Conservation (phyloP, 2,329 filamentous ascomycete species). For the Verticillium alfalfae region DNA sequence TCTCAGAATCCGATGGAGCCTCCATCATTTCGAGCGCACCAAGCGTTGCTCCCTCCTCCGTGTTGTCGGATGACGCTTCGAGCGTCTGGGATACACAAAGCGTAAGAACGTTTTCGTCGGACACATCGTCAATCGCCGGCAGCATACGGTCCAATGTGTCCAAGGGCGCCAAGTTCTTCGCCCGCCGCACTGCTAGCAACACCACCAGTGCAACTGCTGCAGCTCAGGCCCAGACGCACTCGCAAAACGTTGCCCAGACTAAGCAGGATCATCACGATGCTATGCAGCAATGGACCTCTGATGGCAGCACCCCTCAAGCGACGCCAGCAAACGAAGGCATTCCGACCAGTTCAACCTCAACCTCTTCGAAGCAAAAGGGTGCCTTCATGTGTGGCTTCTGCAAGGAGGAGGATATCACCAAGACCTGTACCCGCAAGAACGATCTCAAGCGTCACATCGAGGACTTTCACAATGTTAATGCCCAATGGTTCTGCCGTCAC, state of each 20-base stretch:
- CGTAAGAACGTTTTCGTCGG: conserved; percentile 27
- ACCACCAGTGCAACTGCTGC: conserved; percentile 7
- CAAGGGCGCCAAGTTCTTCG: conserved; percentile 25
- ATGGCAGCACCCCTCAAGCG: background rate
- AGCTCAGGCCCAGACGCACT: conserved; percentile 1
- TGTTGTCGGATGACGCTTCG: conserved; percentile 26
- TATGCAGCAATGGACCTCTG: background rate
- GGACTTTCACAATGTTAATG: conserved; percentile 40
- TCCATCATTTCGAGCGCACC: conserved; percentile 23
- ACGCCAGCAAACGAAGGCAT: conserved; percentile 14
- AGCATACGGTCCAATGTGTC: conserved; percentile 35
- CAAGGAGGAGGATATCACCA: conserved; percentile 31
- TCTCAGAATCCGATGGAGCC: conserved; percentile 19
- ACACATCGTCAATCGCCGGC: conserved; percentile 30
- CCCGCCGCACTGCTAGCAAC: conserved; percentile 15
- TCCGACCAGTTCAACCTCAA: conserved; percentile 11
- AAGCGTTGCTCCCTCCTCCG: conserved; percentile 23
- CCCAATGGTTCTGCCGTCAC: conserved; percentile 39
- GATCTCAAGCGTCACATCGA: conserved; percentile 44
- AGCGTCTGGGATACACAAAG: conserved; percentile 29
- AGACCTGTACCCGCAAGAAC: conserved; percentile 40
- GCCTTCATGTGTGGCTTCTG: conserved; percentile 35
- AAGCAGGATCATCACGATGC: background rate
- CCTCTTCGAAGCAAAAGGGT: conserved; percentile 28
- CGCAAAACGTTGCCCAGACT: conserved; percentile 2